Evolutionary conservation across 179 eudicot species (phyloP).

Genomic region (Carnegiea gigantea): DNA sequence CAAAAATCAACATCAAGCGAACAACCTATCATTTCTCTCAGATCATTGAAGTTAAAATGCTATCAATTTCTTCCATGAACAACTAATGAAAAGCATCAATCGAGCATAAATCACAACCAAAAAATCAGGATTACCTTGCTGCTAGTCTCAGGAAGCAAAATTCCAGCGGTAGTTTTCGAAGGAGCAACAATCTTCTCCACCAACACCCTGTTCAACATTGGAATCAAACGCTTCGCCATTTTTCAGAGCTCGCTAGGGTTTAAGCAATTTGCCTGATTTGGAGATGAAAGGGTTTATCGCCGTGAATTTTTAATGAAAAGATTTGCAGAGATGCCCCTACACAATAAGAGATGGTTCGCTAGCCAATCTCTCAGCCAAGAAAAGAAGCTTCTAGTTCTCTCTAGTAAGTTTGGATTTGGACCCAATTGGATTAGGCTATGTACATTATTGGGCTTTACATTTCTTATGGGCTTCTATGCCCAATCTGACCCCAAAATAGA

Average conservation of each 20-base stretch:
- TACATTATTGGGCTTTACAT: neutral
- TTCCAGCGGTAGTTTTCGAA: constrained; percentile 63
- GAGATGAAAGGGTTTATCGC: constrained; percentile 15
- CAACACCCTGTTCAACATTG: constrained; percentile 60
- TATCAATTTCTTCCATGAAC: neutral
- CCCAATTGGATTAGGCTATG: neutral
- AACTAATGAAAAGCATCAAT: neutral
- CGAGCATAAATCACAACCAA: neutral
- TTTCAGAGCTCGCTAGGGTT: constrained; percentile 6
- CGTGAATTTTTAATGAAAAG: neutral
- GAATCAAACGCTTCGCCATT: constrained; percentile 73
- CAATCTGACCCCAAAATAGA: neutral
- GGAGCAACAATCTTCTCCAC: constrained; percentile 71
- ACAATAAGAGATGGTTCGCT: no score
- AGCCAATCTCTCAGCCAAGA: neutral
- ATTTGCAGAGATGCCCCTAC: neutral
- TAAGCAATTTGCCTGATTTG: neutral
- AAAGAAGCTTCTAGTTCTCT: constrained; percentile 20
- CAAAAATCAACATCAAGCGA: neutral
- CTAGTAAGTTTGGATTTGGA: neutral
- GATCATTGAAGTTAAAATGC: no score
- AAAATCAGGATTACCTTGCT: constrained; percentile 40
- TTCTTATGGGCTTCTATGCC: neutral
- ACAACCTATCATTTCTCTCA: no score
- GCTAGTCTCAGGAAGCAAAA: constrained; percentile 66